Conservation (phyloP, 164 flowering plant species). For the Annona squamosa region DNA sequence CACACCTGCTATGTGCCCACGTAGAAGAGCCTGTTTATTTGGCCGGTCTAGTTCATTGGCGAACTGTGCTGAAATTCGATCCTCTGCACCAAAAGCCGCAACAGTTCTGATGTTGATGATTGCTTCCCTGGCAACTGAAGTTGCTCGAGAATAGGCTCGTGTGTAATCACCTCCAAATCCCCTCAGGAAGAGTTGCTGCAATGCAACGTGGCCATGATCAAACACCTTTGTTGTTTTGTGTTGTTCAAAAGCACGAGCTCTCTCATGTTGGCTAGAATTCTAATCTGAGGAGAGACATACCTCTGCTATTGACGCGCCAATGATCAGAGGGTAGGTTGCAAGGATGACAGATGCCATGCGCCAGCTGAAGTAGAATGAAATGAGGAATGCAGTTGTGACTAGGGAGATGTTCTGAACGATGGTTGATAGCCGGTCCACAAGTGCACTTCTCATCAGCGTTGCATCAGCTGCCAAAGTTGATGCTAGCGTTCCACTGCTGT, state of each 20-base stretch:
- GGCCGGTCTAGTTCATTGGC: conserved; percentile 37
- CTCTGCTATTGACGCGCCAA: conserved; percentile 62
- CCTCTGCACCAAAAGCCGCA: conserved; percentile 71
- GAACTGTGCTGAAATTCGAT: conserved; percentile 37
- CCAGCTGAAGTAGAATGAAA: conserved; percentile 63
- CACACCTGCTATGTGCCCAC: conserved; percentile 72
- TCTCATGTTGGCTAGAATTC: too few species aligned
- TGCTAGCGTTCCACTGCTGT: conserved; percentile 44
- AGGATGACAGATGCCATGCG: conserved; percentile 52
- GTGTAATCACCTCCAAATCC: conserved; percentile 70
- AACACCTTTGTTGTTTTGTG: background rate
- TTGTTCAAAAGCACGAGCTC: background rate
- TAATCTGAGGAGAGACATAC: conserved; percentile 17
- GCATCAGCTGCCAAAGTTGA: conserved; percentile 66
- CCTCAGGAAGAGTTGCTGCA: conserved; percentile 67
- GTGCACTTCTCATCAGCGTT: conserved; percentile 53
- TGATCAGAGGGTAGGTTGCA: conserved; percentile 62
- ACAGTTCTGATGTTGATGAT: conserved; percentile 64
- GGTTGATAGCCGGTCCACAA: conserved; percentile 64
- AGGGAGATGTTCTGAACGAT: conserved; percentile 67
- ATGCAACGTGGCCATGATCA: background rate
- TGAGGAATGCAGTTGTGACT: conserved; percentile 48
- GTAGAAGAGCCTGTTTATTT: conserved; percentile 37
- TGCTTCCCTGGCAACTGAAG: conserved; percentile 69
- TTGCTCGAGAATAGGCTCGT: conserved; percentile 45